These are phyloP conservation scores for Magnaporthiopsis incrustans DNA, from an alignment of 2,329 filamentous ascomycete genomes.

Conservation along the genomic window DNA sequence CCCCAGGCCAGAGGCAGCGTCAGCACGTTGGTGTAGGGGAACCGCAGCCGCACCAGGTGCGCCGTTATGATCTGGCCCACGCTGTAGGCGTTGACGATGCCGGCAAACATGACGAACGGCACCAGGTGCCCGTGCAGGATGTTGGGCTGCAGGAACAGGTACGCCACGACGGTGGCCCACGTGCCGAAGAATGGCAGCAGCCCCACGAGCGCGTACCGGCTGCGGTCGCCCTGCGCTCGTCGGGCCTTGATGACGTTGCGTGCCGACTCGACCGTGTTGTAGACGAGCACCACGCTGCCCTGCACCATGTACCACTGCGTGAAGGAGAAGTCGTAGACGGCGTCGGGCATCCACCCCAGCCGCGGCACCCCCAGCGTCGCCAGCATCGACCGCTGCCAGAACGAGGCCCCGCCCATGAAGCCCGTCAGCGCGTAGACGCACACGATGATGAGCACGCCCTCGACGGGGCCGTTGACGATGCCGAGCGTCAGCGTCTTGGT, in stretches of 20 bases:
- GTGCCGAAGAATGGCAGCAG: slow-evolving; percentile 72
- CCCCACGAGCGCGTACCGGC: slow-evolving; percentile 69
- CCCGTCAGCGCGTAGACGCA: slow-evolving; percentile 77
- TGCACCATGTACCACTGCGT: slow-evolving; percentile 91
- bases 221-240: slow-evolving; percentile 58
- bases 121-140: slow-evolving; percentile 79
- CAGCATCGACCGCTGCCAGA: slow-evolving; percentile 85
- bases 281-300: slow-evolving; percentile 69
- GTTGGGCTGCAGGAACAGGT: slow-evolving; percentile 75
- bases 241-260: slow-evolving; percentile 79
- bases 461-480: slow-evolving; percentile 86
- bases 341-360: slow-evolving; percentile 55
- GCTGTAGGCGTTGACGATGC: slow-evolving; percentile 86
- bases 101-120: slow-evolving; percentile 82
- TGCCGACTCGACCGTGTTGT: slow-evolving; percentile 75
- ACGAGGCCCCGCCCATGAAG: slow-evolving; percentile 76
- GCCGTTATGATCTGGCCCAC: slow-evolving; percentile 95
- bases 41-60: slow-evolving; percentile 78
- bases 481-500: slow-evolving; percentile 92
- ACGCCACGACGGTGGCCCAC: slow-evolving; percentile 70
- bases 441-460: slow-evolving; percentile 82
- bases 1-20: slow-evolving; percentile 69
- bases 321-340: slow-evolving; percentile 72
- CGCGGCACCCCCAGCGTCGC: slow-evolving; percentile 61
- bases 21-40: slow-evolving; percentile 87